A percentile compares a stretch with the other conserved stretches of the same genome.
These are phyloP conservation scores for Crithidia acanthocephali DNA, from an alignment of 208 protist species.

Conservation along the genomic window DNA sequence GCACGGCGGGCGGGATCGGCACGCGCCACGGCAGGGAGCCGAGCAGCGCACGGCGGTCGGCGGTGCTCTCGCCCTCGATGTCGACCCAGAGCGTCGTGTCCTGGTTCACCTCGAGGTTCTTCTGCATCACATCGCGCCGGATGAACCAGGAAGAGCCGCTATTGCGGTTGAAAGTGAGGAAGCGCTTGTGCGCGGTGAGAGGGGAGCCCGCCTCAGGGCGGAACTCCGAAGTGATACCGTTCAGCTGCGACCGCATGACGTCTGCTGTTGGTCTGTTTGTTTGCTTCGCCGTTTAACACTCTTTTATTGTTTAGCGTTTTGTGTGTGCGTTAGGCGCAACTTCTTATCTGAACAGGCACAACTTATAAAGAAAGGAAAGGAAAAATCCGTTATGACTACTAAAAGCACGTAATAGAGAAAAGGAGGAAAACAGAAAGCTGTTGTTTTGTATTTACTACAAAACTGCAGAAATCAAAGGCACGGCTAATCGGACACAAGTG, in stretches of 20 bases:
- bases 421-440: no score
- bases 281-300: not conserved
- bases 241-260: conserved; percentile 12
- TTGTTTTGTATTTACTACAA: no score
- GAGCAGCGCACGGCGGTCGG: conserved; percentile 42
- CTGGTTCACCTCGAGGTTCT: conserved; percentile 33
- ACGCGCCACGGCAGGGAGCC: conserved; percentile 38
- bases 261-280: not conserved
- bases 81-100: conserved; percentile 59
- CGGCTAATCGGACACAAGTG: no score
- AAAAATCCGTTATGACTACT: not conserved
- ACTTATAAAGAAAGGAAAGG: not conserved
- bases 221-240: conserved; percentile 10
- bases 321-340: not conserved
- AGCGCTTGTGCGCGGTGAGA: conserved; percentile 21
- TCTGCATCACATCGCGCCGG: conserved; percentile 22
- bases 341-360: not conserved
- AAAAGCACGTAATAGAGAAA: not conserved
- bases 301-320: not conserved
- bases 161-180: conserved; percentile 34
- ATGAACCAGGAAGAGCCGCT: conserved; percentile 30
- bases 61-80: conserved; percentile 39
- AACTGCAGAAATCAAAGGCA: no score
- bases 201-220: not conserved
- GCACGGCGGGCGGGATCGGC: conserved; percentile 42